A percentile compares a stretch with the other conserved stretches of the same genome.
These are phyloP conservation scores for Gossypium turneri DNA, from an alignment of 345 rosid species.

Conservation along the genomic window DNA sequence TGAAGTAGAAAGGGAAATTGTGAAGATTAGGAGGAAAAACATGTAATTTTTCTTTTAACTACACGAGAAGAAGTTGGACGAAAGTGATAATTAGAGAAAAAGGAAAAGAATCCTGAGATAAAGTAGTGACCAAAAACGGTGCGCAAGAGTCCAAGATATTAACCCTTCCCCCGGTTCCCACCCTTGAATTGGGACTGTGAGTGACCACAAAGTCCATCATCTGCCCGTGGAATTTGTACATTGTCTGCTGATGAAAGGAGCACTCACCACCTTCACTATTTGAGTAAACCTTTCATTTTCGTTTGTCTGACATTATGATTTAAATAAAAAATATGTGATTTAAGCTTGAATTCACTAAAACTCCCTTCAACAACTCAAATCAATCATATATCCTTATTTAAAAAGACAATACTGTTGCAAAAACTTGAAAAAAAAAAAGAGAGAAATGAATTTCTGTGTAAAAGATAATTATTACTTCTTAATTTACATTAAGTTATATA, in stretches of 20 bases:
- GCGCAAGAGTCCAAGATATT: slow-evolving; percentile 2
- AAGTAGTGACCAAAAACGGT: background rate
- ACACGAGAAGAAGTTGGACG: background rate
- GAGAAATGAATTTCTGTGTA: too few relatives aligned
- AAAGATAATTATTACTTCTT: too few relatives aligned
- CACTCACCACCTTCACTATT: background rate
- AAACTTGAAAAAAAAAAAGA: too few relatives aligned
- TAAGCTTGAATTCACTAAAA: too few relatives aligned
- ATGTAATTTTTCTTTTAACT: background rate
- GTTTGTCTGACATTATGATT: too few relatives aligned
- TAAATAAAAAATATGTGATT: too few relatives aligned
- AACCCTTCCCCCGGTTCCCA: background rate
- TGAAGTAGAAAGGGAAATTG: background rate
- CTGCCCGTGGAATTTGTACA: background rate
- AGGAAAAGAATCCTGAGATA: background rate
- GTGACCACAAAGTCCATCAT: background rate
- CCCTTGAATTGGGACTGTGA: background rate
- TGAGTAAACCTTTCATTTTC: too few relatives aligned
- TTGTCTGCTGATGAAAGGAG: too few relatives aligned
- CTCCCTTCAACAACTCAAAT: too few relatives aligned
- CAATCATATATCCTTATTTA: too few relatives aligned
- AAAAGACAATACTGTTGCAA: too few relatives aligned
- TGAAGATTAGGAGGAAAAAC: background rate
- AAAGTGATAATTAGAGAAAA: background rate
- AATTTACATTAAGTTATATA: too few relatives aligned